Evolutionary conservation across 345 rosid species (phyloP).

Genomic region (Hibiscus mutabilis): DNA sequence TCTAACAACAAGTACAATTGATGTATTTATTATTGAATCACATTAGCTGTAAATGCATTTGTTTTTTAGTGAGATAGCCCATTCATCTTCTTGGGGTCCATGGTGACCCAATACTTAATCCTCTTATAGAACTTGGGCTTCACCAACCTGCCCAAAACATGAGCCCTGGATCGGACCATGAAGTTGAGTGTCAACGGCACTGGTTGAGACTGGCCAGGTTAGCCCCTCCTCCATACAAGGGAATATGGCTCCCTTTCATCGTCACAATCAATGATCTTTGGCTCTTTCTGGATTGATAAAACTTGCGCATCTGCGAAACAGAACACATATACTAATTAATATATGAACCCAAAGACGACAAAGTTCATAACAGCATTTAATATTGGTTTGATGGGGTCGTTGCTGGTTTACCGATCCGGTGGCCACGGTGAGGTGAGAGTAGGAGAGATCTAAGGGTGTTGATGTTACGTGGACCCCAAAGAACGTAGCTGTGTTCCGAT

Average conservation of each 20-base stretch:
- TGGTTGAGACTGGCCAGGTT: conserved; percentile 39
- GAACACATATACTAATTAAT: not conserved
- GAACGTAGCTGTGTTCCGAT: conserved; percentile 52
- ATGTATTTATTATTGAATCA: too few species aligned
- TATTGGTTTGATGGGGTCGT: not conserved
- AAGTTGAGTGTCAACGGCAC: conserved; percentile 44
- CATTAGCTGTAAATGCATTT: conserved; percentile 40
- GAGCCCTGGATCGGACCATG: conserved; percentile 49
- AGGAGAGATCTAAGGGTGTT: conserved; percentile 50
- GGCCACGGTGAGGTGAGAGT: conserved; percentile 52
- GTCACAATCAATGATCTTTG: conserved; percentile 35
- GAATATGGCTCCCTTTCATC: conserved; percentile 37
- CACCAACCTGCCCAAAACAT: conserved; percentile 53
- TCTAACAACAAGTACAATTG: too few species aligned
- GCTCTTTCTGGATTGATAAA: conserved; percentile 64
- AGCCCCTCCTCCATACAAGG: conserved; percentile 64
- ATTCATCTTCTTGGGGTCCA: conserved; percentile 54
- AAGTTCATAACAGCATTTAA: not conserved
- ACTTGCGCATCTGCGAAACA: conserved; percentile 35
- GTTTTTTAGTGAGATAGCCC: conserved; percentile 34
- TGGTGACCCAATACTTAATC: conserved; percentile 36
- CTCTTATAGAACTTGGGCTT: conserved; percentile 48
- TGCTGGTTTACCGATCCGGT: conserved; percentile 42
- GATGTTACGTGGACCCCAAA: conserved; percentile 62
- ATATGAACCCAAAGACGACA: not conserved